Percentiles rank a stretch among this genome's conserved stretches.
phyloP scores from a whole-genome alignment of 2,329 filamentous ascomycete species.

The Diaporthe helianthi region DNA sequence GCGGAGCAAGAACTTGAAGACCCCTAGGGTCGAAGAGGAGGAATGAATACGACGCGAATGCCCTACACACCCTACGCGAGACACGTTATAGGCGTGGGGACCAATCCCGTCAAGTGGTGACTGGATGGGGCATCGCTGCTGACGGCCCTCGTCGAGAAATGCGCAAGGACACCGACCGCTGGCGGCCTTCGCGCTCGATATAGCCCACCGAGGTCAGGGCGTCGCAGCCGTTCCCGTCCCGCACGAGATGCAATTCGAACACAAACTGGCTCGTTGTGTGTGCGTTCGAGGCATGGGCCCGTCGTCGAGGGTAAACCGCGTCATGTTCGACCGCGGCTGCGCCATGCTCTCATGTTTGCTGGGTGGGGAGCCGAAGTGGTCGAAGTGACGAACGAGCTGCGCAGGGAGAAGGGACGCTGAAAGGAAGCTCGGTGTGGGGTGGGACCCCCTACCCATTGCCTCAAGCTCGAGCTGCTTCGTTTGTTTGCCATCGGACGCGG shows the following conservation, averaged over 20 bases:
- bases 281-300: not conserved
- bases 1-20: not conserved
- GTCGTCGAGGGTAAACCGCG: not conserved
- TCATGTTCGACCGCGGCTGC: not conserved
- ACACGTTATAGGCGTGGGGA: not conserved
- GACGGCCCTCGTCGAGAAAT: not conserved
- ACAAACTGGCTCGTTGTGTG: too few relatives aligned
- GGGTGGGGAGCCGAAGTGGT: not conserved
- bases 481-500: not conserved
- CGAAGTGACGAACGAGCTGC: not conserved
- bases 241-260: not conserved
- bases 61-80: not conserved
- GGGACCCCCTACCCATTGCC: rapidly evolving
- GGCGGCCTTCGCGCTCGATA: not conserved
- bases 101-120: rapidly evolving
- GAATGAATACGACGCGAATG: not conserved
- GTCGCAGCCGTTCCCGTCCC: too few relatives aligned
- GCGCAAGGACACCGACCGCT: not conserved
- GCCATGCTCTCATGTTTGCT: not conserved
- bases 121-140: not conserved
- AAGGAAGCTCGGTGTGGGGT: too few relatives aligned
- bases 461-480: not conserved
- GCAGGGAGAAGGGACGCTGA: not conserved
- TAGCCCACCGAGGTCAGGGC: not conserved
- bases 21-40: not conserved